phyloP scores from a whole-genome alignment of 2,329 filamentous ascomycete species.

The Phialophora expanda region DNA sequence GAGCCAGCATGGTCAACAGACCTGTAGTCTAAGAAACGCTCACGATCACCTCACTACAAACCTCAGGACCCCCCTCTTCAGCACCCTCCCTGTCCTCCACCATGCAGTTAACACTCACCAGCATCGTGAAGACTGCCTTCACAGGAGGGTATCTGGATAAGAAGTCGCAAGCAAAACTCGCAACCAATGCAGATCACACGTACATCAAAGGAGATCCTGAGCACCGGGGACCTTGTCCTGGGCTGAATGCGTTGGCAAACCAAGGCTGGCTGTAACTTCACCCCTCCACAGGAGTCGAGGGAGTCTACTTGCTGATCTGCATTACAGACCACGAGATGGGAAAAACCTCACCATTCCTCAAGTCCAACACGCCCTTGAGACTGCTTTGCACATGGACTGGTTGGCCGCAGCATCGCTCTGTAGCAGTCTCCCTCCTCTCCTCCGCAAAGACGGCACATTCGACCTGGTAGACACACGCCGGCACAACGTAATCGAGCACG shows the following conservation, averaged over 20 bases:
- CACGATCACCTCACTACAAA: not conserved
- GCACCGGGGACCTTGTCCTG: conserved; percentile 50
- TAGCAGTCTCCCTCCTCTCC: conserved; percentile 27
- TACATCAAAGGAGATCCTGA: conserved; percentile 40
- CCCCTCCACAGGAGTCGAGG: not conserved
- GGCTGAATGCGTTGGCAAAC: conserved; percentile 53
- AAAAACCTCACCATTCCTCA: conserved; percentile 43
- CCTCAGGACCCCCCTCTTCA: not conserved
- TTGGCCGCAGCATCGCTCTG: conserved; percentile 41
- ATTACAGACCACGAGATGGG: conserved; percentile 43
- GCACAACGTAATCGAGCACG: conserved; percentile 46
- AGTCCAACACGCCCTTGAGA: conserved; percentile 43
- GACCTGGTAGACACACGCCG: conserved; percentile 43
- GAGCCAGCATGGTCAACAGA: not conserved
- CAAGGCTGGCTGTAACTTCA: conserved; percentile 46
- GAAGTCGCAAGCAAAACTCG: conserved; percentile 6
- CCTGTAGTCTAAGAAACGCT: not conserved
- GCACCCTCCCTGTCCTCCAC: not conserved
- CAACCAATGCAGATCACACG: conserved; percentile 35
- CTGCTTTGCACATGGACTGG: conserved; percentile 39
- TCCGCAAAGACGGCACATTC: conserved; percentile 44
- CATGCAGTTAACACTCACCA: conserved; percentile 24
- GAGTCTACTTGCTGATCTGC: not conserved
- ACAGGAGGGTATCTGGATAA: conserved; percentile 25
- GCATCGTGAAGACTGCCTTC: conserved; percentile 21